Evolutionary conservation across 2,329 filamentous ascomycete genomes (phyloP), one percentile per base, ranked within the genome.

Genomic region (Diaporthe amygdali): DNA sequence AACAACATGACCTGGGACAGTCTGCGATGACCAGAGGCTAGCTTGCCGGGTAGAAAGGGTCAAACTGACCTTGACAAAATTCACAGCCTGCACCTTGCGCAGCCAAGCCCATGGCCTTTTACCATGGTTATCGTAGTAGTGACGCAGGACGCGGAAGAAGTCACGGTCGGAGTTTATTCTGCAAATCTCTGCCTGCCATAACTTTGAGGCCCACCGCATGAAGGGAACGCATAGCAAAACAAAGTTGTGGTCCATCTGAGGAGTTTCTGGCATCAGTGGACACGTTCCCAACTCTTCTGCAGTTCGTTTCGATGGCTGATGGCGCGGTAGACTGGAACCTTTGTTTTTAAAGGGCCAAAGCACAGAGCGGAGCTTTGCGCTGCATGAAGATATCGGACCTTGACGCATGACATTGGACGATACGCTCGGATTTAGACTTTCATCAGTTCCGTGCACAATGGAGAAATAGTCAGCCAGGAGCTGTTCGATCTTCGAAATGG

Each of bases 151-250:
- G 2, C 52, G 71, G 51, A 76, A 77, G 37, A 77, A 73, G 5
- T 75, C 71, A 20, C 71, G 71, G 32, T 77, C 76, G 7, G 75
- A 77, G 12, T 67, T 66, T 5, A 75, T 72, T 0, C 63, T 71
- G 52, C 76, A 77, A 2, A 77, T 70, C 14, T 77, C 73, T 8
- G 73, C 44, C 34, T 76, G 75, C 37, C 70, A 56, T 3, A 75
- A n/a, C 39, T 70, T 76, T 7, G 61, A 69, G 1, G 68, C 71
- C 54, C 59, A 66, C 15, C 69, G 68, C 2, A 69, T 46, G 44
- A 74, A 76, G 9, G 74, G 75, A n/a, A 76, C 25, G 44, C 74
- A 76, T 1, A 72, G 51, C 0, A 75, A 63, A 5, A 75, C 27
- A 22, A 71, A 76, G n/a, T 74, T 74, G 22, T 76, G 71, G 3